These are phyloP conservation scores for Entomortierella chlamydospora DNA, from an alignment of 192 early-diverging fungal species.

Conservation along the genomic window DNA sequence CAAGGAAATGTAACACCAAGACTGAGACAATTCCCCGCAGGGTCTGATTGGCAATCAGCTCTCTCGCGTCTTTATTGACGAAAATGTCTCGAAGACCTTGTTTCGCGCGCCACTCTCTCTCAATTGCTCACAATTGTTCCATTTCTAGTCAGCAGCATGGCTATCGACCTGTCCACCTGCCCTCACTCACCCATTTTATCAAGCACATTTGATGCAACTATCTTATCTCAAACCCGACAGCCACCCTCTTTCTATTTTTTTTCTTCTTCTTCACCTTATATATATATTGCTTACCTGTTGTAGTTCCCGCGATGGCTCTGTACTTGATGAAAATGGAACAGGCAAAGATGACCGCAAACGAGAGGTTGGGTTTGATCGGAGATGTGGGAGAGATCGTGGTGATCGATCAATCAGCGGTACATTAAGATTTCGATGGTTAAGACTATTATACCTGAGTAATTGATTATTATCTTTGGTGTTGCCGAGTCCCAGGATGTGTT, in stretches of 20 bases:
- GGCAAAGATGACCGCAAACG: not conserved
- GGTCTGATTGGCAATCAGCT: slow-evolving; percentile 1
- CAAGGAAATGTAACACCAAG: not conserved
- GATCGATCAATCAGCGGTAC: not conserved
- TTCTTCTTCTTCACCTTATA: not conserved
- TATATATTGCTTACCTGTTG: slow-evolving; percentile 8
- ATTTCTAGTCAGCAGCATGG: not conserved
- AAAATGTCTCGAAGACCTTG: slow-evolving; percentile 7
- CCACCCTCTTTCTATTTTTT: not conserved
- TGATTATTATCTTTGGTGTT: not conserved
- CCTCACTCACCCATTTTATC: too few relatives aligned
- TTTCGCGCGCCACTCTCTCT: not conserved
- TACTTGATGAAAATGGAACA: not conserved
- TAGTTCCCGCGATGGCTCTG: not conserved
- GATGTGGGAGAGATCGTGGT: slow-evolving; percentile 7
- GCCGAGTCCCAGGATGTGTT: slow-evolving; percentile 10
- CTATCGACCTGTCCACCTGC: too few relatives aligned
- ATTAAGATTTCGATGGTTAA: slow-evolving; percentile 1
- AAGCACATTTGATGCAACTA: too few relatives aligned
- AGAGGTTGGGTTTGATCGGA: not conserved
- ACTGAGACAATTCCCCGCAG: slow-evolving; percentile 20
- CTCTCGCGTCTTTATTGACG: not conserved
- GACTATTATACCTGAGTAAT: not conserved
- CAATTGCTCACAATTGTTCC: not conserved
- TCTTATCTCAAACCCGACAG: not conserved